A percentile compares a stretch with the other conserved stretches of the same genome.
Evolutionary conservation across 2,329 filamentous ascomycete genomes (phyloP).

Genomic region (Clarireedia monteithiana): DNA sequence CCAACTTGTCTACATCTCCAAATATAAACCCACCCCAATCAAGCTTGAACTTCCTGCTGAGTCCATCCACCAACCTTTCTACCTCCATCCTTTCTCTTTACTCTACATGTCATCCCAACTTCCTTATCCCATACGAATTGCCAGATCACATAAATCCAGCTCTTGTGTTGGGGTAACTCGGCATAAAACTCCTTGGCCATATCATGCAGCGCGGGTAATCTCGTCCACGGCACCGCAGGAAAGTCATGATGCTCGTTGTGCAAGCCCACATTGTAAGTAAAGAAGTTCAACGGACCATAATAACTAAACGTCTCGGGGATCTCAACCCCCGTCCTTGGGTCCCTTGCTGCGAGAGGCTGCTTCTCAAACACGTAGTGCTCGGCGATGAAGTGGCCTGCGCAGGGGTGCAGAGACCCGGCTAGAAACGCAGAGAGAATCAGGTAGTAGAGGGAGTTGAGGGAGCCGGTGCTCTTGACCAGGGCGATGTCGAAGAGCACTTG

Average conservation of each 20-base stretch:
- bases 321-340: slow-evolving; percentile 47
- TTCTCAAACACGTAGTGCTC: slow-evolving; percentile 86
- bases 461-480: slow-evolving; percentile 50
- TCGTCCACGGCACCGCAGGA: slow-evolving; percentile 91
- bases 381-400: slow-evolving; percentile 95
- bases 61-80: slow-evolving; percentile 59
- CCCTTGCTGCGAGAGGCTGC: slow-evolving; percentile 39
- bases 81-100: slow-evolving; percentile 81
- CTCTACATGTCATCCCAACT: slow-evolving; percentile 83
- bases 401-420: slow-evolving; percentile 86
- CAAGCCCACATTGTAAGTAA: slow-evolving; percentile 95
- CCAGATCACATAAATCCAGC: slow-evolving; percentile 92
- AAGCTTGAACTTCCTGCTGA: slow-evolving; percentile 58
- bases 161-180: slow-evolving; percentile 75
- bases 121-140: slow-evolving; percentile 88
- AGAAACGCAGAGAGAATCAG: slow-evolving; percentile 86
- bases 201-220: slow-evolving; percentile 65
- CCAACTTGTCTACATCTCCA: neutral
- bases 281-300: slow-evolving; percentile 83
- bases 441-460: slow-evolving; percentile 65
- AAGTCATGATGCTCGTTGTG: slow-evolving; percentile 99
- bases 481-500: slow-evolving; percentile 73
- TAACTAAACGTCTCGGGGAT: slow-evolving; percentile 95
- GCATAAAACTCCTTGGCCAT: slow-evolving; percentile 90
- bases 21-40: neutral